phyloP scores from a whole-genome alignment of 2,329 filamentous ascomycete species.

The Aureobasidium melanogenum region DNA sequence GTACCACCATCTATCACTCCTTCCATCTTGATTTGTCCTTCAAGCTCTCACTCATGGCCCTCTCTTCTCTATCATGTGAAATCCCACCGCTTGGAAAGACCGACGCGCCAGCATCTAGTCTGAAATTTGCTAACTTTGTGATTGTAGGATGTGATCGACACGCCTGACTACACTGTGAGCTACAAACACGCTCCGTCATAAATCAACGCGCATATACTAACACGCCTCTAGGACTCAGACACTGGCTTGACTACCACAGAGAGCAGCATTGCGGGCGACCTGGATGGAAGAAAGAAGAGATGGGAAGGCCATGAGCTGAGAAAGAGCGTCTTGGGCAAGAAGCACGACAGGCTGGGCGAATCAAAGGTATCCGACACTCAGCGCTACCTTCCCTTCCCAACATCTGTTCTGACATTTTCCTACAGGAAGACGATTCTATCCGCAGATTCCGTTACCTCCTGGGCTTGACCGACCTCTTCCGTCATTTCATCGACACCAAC shows the following conservation, averaged over 20 bases:
- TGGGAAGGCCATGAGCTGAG: constrained; percentile 83
- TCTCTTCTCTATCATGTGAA: not conserved
- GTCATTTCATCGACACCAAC: constrained; percentile 97
- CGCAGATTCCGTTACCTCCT: constrained; percentile 90
- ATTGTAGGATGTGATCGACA: constrained; percentile 43
- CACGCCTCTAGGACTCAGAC: constrained; percentile 44
- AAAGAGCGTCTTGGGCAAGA: constrained; percentile 87
- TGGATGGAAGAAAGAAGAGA: constrained; percentile 66
- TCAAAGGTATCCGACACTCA: constrained; percentile 51
- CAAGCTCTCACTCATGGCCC: not conserved
- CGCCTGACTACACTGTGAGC: constrained; percentile 48
- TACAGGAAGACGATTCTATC: constrained; percentile 86
- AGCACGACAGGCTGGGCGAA: constrained; percentile 84
- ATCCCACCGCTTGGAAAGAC: not conserved
- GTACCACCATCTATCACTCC: not conserved
- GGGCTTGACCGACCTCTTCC: constrained; percentile 91
- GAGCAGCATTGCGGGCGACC: constrained; percentile 78
- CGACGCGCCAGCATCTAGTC: not conserved
- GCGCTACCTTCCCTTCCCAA: not conserved
- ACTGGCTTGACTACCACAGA: constrained; percentile 60
- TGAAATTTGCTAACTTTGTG: not conserved
- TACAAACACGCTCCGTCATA: not conserved
- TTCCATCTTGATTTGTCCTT: not conserved
- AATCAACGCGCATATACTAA: not conserved
- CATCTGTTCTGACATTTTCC: not conserved